Base-by-base conservation (phyloP, 768 basidiomycete species). In the Trametes cinnabarina region DNA sequence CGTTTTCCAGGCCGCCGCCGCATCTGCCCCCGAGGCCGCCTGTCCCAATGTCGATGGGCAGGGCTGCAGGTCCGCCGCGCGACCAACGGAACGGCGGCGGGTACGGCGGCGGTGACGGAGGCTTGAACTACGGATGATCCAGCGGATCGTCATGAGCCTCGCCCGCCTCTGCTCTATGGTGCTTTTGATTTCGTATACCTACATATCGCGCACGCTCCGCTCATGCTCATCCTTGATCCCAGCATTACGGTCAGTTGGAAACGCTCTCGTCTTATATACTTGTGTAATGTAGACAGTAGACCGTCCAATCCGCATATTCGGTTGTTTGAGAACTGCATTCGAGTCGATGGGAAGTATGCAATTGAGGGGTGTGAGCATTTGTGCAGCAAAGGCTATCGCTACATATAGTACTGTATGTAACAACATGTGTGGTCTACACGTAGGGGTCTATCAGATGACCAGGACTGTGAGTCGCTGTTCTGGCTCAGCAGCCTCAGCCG, bases 51-150 rank as follows among this genome's bases (percentile, higher is more conserved):
- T 23, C 43, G 3, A 56, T 50, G 43, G 47, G 61, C n/a, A 39
- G 44, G 20, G 20, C 58, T 6, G 44, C 40, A 8, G 56, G 53
- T 35, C 53, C 55, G 30, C 59, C 58, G 34, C 62, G 61, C n/a
- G 59, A 57, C 28, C 54, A 46, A 37, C 60, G 60, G 12, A 57
- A 60, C 17, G 28, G 52, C 30, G 63, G 63, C 10, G 57, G 62
- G 19, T 59, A 59, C n/a, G 50, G 63, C 54, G 60, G 59, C 48
- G 60, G 65, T 4, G 56, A 62, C 9, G 63, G 61, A 7, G 69
- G 63, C 35, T 64, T 72, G 37, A 72, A 72, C 60, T 72, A 72
- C 47, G 71, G 70, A 52, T 72, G 57, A 68, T 43, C 43, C 32
- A 41, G 35, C 39, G 20, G 19, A 52, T 14, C 11, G 8, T 5